These are phyloP conservation scores for Brassica hybrid DNA, from an alignment of 441 rosid genomes.

Conservation along the genomic window DNA sequence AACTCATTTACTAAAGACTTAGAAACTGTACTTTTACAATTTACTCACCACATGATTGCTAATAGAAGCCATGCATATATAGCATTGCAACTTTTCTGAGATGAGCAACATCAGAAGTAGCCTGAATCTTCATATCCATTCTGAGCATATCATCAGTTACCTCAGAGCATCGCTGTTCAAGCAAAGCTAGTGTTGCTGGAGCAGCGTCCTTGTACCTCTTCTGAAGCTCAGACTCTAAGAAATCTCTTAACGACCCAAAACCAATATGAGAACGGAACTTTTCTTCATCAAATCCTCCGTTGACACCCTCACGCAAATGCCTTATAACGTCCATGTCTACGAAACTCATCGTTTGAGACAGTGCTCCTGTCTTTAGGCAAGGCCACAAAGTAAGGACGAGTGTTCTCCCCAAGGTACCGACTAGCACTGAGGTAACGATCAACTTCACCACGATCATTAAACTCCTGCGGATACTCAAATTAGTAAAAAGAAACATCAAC, in stretches of 20 bases:
- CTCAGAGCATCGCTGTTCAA: constrained; percentile 89
- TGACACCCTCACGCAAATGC: constrained; percentile 78
- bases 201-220: constrained; percentile 95
- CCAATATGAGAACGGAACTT: constrained; percentile 73
- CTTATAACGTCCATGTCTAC: constrained; percentile 77
- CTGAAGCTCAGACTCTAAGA: constrained; percentile 89
- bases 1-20: constrained; percentile 1
- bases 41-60: constrained; percentile 85
- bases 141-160: constrained; percentile 62
- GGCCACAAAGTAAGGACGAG: constrained; percentile 85
- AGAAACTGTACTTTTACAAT: constrained; percentile 1
- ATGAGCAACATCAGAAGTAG: constrained; percentile 89
- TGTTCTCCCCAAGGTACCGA: constrained; percentile 92
- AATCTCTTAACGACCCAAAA: constrained; percentile 81
- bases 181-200: constrained; percentile 95
- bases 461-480: constrained; percentile 57
- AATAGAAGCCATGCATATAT: constrained; percentile 76
- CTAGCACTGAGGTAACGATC: constrained; percentile 90
- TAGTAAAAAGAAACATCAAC: not conserved
- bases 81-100: constrained; percentile 91
- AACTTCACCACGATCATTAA: constrained; percentile 82
- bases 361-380: constrained; percentile 85
- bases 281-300: constrained; percentile 95
- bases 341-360: constrained; percentile 87
- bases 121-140: constrained; percentile 76